Evolutionary conservation across 352 stramenopile species (phyloP).

Genomic region (Phytopythium chamaehyphon): DNA sequence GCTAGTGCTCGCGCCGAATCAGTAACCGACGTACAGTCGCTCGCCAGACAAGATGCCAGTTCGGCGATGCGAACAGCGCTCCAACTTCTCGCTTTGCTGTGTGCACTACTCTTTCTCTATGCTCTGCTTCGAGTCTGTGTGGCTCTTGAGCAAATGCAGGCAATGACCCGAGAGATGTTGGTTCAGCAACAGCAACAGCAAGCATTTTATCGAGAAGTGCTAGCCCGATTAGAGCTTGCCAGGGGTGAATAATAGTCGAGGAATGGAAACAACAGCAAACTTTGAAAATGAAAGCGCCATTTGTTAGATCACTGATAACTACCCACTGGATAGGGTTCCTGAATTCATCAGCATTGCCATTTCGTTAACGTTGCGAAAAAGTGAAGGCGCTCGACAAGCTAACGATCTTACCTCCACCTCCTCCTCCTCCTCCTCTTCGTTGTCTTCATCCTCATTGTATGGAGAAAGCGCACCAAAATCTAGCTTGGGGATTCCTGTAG

Average conservation of each 20-base stretch:
- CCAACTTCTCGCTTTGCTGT: conserved; percentile 41
- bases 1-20: neutral
- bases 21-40: neutral
- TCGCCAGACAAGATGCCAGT: neutral
- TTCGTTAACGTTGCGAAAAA: too few species aligned
- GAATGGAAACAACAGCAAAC: too few species aligned
- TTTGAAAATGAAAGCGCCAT: too few species aligned
- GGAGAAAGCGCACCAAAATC: conserved; percentile 42
- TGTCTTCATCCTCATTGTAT: conserved; percentile 35
- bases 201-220: conserved; percentile 53
- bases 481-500: conserved; percentile 35
- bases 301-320: neutral
- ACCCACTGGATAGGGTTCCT: conserved; percentile 1
- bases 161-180: conserved; percentile 47
- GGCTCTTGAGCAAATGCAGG: conserved; percentile 57
- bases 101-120: conserved; percentile 65
- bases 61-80: conserved; percentile 18
- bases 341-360: neutral
- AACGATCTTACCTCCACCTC: too few species aligned
- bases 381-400: too few species aligned
- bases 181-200: conserved; percentile 62
- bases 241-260: neutral
- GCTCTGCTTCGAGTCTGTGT: conserved; percentile 57
- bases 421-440: conserved; percentile 17
- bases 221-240: conserved; percentile 31